Base-by-base conservation (phyloP, 2,329 filamentous ascomycete genomes). In the Phialemonium atrogriseum region DNA sequence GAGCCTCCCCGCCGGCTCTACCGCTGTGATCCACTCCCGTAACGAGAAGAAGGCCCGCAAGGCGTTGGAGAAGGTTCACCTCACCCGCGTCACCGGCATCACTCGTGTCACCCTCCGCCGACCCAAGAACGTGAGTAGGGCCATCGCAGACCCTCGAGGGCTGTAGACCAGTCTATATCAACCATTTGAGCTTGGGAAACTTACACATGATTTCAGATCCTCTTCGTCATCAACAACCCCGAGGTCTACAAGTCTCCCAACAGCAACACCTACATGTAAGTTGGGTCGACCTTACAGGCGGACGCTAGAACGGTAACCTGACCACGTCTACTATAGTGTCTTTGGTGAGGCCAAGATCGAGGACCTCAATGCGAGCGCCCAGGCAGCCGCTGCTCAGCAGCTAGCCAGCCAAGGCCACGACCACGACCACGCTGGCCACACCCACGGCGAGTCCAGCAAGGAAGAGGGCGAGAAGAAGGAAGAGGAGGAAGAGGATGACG, bases 41-140 rank as follows among this genome's bases (percentile, higher is more conserved):
- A 96, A 96, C 72, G 91, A 98, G 83, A 98, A 98, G 84, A 98
- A 98, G 81, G 93, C 91, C 54, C 83, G 91, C 70, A 98, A 98
- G 79, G 87, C 88, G 56, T 94, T 98, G 61, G 84, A 87, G 65
- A 98, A 98, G 80, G 80, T 96, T 58, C 88, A 94, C 60, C 73
- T 98, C 60, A 91, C 86, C 75, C 87, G 89, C 58, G 83, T 98
- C 49, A 83, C 84, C 56, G 93, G 91, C 60, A 98, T 98, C 67
- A 98, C 91, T 55, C 82, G 91, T 59, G 93, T 98, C 54, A 98
- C 93, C 48, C 80, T 98, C 58, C 84, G 91, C 68, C 78, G 93
- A 65, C 93, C 93, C 54, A 98, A 98, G 80, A 95, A 95, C 72
- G 89, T 95, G 72, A 74, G 88, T 83, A 36, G 15, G 24, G 24